phyloP scores from a whole-genome alignment of 2,329 filamentous ascomycete genomes.

The Bipolaris gigantea region DNA sequence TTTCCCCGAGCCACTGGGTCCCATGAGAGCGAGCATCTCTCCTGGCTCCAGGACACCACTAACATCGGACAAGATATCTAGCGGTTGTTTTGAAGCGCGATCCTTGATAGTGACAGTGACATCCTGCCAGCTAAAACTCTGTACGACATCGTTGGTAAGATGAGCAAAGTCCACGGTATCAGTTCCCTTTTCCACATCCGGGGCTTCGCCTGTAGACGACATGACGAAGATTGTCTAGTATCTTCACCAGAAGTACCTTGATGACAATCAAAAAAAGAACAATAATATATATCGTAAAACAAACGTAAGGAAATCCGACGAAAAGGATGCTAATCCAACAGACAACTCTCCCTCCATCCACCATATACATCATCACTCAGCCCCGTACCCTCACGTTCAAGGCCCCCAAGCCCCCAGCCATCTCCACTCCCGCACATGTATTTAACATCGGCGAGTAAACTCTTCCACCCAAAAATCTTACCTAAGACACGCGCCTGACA shows the following conservation, averaged over 20 bases:
- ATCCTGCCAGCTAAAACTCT: conserved; percentile 66
- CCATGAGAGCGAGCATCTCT: conserved; percentile 79
- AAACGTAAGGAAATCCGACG: too few relatives aligned
- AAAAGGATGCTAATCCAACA: too few relatives aligned
- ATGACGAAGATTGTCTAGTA: conserved; percentile 1
- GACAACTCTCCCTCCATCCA: too few relatives aligned
- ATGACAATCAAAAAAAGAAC: neutral
- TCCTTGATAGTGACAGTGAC: conserved; percentile 75
- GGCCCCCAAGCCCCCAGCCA: too few relatives aligned
- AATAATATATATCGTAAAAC: too few relatives aligned
- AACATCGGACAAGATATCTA: conserved; percentile 64
- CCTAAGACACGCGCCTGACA: too few relatives aligned
- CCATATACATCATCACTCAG: too few relatives aligned
- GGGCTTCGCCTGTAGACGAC: conserved; percentile 16
- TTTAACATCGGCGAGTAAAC: too few relatives aligned
- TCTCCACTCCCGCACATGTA: too few relatives aligned
- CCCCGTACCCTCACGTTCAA: too few relatives aligned
- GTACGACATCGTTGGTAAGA: conserved; percentile 65
- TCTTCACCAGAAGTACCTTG: too few relatives aligned
- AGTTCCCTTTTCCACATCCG: conserved; percentile 52
- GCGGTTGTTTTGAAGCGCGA: conserved; percentile 63
- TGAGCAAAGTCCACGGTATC: conserved; percentile 52
- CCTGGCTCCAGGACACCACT: conserved; percentile 68
- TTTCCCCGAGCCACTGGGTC: conserved; percentile 72
- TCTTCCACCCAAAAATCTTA: too few relatives aligned